Base-by-base conservation (phyloP, 1,284 basidiomycete genomes). In the Wolfiporia cocos region DNA sequence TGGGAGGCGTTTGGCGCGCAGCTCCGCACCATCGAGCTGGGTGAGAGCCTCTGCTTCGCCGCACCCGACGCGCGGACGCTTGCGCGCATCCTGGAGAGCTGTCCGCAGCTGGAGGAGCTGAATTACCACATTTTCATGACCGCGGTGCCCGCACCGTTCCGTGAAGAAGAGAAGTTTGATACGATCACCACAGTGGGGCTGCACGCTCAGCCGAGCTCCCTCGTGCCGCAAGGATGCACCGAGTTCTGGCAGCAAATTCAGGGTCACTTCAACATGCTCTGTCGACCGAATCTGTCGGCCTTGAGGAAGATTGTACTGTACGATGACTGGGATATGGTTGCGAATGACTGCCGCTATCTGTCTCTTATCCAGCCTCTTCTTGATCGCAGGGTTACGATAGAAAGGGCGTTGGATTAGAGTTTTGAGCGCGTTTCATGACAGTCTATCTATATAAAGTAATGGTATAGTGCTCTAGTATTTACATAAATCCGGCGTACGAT, bases 61-160 rank as follows among this genome's bases (percentile, higher is more conserved):
- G 58, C 70, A 43, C 54, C 58, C 37, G 76, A 79, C 50, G n/a
- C n/a, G n/a, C n/a, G n/a, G n/a, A 57, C 68, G 45, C 57, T 80
- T 43, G 54, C 69, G 3, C 45, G 58, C 17, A 68, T 79, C 51
- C 59, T 84, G 37, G 59, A 56, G 12, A 52, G 56, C 10, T 80
- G 78, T 52, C 61, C 69, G 0, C 63, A 60, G 31, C 64, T 81
- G 26, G 63, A 65, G 44, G 64, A 71, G 48, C 57, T 85, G 50
- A 74, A 80, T 56, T 81, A 77, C 54, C 71, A 72, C 55, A 41
- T 77, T 32, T 68, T 74, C 55, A 80, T 78, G 62, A 76, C 76
- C 1, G 47, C 55, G 17, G 49, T 61, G 6, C 67, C 71, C 18
- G 34, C 44, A 12, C 44, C 47, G 3, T 44, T 58, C 10, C 50